phyloP scores from a whole-genome alignment of 1,139 yeast species.

The Trichomonascaceae sp. region DNA sequence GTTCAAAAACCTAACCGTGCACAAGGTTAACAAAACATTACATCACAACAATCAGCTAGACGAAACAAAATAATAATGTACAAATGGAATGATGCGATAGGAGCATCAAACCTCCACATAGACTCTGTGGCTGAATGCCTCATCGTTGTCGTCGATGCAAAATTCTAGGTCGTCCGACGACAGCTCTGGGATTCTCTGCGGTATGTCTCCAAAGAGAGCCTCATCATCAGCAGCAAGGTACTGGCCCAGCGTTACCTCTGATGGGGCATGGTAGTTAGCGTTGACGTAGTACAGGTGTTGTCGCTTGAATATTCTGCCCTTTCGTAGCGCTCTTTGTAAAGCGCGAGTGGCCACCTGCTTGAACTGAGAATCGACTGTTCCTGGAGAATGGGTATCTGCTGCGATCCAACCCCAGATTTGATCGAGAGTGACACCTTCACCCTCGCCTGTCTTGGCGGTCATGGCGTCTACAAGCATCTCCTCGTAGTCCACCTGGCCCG shows the following conservation, averaged over 20 bases:
- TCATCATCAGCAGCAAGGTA: constrained; percentile 26
- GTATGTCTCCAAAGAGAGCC: constrained; percentile 25
- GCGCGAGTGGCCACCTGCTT: constrained; percentile 27
- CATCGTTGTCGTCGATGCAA: constrained; percentile 23
- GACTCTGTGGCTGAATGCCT: constrained; percentile 20
- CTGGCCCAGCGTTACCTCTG: constrained; percentile 25
- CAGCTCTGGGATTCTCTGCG: constrained; percentile 23
- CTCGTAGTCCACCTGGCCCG: constrained; percentile 19
- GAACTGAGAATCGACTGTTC: constrained; percentile 23
- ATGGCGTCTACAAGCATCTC: constrained; percentile 25
- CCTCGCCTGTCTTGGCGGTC: constrained; percentile 23
- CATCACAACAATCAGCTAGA: background rate
- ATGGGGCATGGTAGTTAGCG: constrained; percentile 23
- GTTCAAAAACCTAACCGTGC: background rate
- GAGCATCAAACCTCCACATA: constrained; percentile 12
- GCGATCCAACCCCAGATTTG: constrained; percentile 26
- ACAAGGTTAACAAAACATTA: background rate
- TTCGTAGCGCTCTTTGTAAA: constrained; percentile 24
- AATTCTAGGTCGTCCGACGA: constrained; percentile 23
- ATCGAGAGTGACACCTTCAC: constrained; percentile 21
- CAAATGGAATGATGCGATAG: background rate
- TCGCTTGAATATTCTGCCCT: constrained; percentile 23
- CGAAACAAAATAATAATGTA: background rate
- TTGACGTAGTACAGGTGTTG: constrained; percentile 23
- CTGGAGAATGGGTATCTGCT: constrained; percentile 17